Conservation (phyloP, 2,329 filamentous ascomycete species). For the Penicillium hesseltinei region DNA sequence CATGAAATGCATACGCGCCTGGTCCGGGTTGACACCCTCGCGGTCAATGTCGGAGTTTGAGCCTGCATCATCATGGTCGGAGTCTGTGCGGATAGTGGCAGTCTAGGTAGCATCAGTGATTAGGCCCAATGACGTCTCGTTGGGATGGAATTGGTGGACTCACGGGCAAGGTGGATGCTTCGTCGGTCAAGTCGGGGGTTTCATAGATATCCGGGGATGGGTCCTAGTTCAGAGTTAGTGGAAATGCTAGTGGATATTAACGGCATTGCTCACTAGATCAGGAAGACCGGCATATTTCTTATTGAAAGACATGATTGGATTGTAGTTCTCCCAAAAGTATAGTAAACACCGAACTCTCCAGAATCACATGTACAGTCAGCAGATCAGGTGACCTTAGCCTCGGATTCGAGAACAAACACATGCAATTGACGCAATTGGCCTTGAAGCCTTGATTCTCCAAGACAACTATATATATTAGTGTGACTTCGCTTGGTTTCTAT, state of each 20-base stretch:
- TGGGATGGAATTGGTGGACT: constrained; percentile 31
- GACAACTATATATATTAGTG: constrained; percentile 16
- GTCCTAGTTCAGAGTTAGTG: constrained; percentile 57
- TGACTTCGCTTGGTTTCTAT: background rate
- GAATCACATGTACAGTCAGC: constrained; percentile 15
- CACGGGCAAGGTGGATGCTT: constrained; percentile 80
- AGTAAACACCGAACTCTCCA: constrained; percentile 12
- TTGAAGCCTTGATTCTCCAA: background rate
- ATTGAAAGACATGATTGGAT: constrained; percentile 63
- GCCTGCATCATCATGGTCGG: constrained; percentile 57
- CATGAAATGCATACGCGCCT: constrained; percentile 77
- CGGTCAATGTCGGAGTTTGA: constrained; percentile 66
- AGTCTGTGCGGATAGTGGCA: constrained; percentile 56
- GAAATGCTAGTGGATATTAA: background rate
- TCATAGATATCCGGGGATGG: constrained; percentile 94
- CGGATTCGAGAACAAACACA: constrained; percentile 24
- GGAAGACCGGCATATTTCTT: constrained; percentile 80
- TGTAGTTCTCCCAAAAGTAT: constrained; percentile 3
- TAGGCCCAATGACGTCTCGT: background rate
- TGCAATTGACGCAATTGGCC: constrained; percentile 17
- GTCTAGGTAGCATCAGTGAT: constrained; percentile 52
- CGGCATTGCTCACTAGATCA: constrained; percentile 61
- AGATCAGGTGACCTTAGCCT: constrained; percentile 16
- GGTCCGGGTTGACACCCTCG: constrained; percentile 70
- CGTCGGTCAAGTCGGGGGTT: constrained; percentile 87